Evolutionary conservation across 2,329 filamentous ascomycete genomes (phyloP), one percentile per base, ranked within the genome.

Genomic region (Nemania diffusa): DNA sequence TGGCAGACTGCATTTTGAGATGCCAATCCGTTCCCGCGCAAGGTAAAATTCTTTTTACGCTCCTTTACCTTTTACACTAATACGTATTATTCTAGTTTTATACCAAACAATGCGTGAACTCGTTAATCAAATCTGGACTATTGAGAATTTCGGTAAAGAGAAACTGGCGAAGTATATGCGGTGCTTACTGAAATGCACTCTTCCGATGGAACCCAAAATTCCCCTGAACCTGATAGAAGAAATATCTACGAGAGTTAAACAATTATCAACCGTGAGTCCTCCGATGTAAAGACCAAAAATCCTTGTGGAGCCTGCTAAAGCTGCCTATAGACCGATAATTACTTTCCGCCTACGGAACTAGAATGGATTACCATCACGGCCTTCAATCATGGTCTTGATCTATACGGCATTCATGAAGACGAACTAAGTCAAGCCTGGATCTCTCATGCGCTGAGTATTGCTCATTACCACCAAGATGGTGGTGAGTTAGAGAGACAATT

Each of bases 91-190:
- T 72, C 4, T 67, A 89, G 85, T 83, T 1, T 71, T 87, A 13
- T 87, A 84, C 69, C 77, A 79, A 1, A 84, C 81, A 0, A 82
- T 94, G 64, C 86, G 90, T 53, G 86, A 89, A 67, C 88, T 94
- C 66, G 87, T 96, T 74, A 91, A 92, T 73, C 82, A 88, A 55
- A 89, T 91, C 20, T 91, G 88, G 79, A 82, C 79, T 0, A 78
- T 89, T 1, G 84, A 88, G 20, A 73, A 78, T 0, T 88, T 90
- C 51, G 84, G 91, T 68, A 82, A 83, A 4, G 75, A 77, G 0
- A 89, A 88, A 72, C 81, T 97, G 0, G 87, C 91, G 7, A 91
- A 91, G 73, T 97, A 96, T 81, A 86, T 95, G 52, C 88, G 92
- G 0, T 94, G 92, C 72, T 83, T 96, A 1, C 92, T 95, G 70